Base-by-base conservation (phyloP, 2,329 filamentous ascomycete species). In the Alternaria conjuncta region DNA sequence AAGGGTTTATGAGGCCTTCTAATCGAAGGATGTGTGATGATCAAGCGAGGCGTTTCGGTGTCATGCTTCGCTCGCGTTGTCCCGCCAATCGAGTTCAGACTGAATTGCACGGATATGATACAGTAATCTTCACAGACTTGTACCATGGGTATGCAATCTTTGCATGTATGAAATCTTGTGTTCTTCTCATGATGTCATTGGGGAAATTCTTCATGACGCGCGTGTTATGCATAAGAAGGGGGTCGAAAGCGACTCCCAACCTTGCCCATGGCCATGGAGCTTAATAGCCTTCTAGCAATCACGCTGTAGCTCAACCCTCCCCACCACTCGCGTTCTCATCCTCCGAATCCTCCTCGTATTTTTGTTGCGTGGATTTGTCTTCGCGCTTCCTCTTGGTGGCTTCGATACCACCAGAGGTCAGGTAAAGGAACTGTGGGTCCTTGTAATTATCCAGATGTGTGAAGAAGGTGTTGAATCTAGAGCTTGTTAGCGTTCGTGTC, bases 361-460 rank as follows among this genome's bases (percentile, higher is more conserved):
- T 74, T 21, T 59, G 60, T 53, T 68, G 63, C 8, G 61, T 64
- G 10, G 71, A 65, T 65, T 79, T 79, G 32, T 68, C 75, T 67
- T 71, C 77, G 2, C 68, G 63, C 12, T 55, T 61, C 54, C 70
- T 68, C 70, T 77, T 81, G 3, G 81, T 83, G 15, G 82, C 83
- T 54, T 78, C 80, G 18, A 84, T 68, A 5, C 84, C 83, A 60
- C 82, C 82, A n/a, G 82, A 84, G 6, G 80, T 84, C n/a, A 86
- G 73, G 63, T 81, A 86, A 62, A 86, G 67, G 71, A 86, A 85
- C 54, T 81, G 81, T 4, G 80, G 75, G 67, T 85, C 83, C 68
- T 78, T 82, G 74, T 83, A 85, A 65, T 84, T 84, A 61, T 86
- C 84, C 9, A 85, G 75, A 60, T 85, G 84, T 9, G 82, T 82